These are phyloP conservation scores for Carnegiea gigantea DNA, from an alignment of 179 eudicot species.

Conservation along the genomic window DNA sequence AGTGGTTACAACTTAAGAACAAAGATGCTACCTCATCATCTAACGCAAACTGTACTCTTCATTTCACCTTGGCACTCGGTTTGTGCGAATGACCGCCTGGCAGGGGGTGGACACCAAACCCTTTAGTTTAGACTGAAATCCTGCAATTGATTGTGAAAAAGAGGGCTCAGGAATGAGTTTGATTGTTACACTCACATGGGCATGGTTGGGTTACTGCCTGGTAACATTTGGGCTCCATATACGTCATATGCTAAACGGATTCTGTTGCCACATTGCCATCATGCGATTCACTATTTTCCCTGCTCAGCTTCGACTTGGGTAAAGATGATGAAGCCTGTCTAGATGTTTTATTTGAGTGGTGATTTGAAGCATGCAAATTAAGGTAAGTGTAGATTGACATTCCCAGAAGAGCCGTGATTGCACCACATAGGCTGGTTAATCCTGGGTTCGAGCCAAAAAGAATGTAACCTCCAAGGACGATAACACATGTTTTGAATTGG, in stretches of 20 bases:
- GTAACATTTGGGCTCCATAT: background rate
- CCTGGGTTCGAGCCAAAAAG: slow-evolving; percentile 88
- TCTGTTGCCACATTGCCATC: slow-evolving; percentile 46
- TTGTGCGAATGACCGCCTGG: background rate
- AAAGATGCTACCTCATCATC: background rate
- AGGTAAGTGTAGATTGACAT: slow-evolving; percentile 85
- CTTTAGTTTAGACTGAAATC: background rate
- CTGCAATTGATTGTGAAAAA: background rate
- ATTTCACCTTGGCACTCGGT: background rate
- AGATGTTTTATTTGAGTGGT: slow-evolving; percentile 44
- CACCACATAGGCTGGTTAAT: slow-evolving; percentile 69
- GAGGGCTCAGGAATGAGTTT: background rate
- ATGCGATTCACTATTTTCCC: slow-evolving; percentile 52
- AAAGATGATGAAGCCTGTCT: slow-evolving; percentile 46
- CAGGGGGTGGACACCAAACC: background rate
- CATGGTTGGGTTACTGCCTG: background rate
- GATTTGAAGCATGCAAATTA: slow-evolving; percentile 44
- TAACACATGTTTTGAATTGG: slow-evolving; percentile 94
- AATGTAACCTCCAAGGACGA: slow-evolving; percentile 81
- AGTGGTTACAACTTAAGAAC: background rate
- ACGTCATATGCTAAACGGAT: slow-evolving; percentile 35
- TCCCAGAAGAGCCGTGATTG: slow-evolving; percentile 68
- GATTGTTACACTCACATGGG: background rate
- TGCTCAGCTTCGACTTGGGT: slow-evolving; percentile 73
- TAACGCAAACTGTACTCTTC: background rate